Evolutionary conservation across 1,284 basidiomycete genomes (phyloP), one percentile per base, ranked within the genome.

Genomic region (Boletus mariae): DNA sequence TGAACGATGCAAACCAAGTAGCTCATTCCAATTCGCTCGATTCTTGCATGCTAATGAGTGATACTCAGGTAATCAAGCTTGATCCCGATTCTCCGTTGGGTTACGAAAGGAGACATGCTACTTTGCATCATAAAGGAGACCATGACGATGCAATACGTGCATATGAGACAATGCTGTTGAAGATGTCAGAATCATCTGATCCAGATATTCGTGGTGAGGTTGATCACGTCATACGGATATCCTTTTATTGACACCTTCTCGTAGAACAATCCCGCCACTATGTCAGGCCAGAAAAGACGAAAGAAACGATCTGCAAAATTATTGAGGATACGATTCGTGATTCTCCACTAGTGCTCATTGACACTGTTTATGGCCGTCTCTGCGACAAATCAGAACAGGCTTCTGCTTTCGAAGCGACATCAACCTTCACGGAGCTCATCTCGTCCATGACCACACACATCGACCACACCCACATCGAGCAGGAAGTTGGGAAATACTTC

Each of bases 291-390:
- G n/a, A 11, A 2, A 9, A 29, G 34, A 31, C 20, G 20, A 23
- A 5, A 42, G 5, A 26, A 34, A 7, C 0, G 6, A 31, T 58
- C 0, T 49, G 25, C 17, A 8, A 0, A 4, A 42, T 37, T 0
- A 8, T 59, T 15, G 38, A 44, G 5, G 34, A 40, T 13, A 12
- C 44, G 3, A 52, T 52, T 2, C 47, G 31, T 17, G 53, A 47
- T 0, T 49, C 28, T 2, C 57, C 57, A 1, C 42, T 8, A 0
- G 40, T 59, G 0, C 57, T 58, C 15, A 52, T 58, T 1, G 43
- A 58, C 10, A 52, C 54, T 3, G 5, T 2, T 1, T 41, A 49
- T 11, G 57, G 57, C 2, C 32, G 34, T 15, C 32, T 34, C 13
- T 34, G 20, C 20, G 28, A 29, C 28, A 29, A 29, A 29, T 29